Conservation (phyloP, 108 stramenopile genomes). For the Parietichytrium sp. region DNA sequence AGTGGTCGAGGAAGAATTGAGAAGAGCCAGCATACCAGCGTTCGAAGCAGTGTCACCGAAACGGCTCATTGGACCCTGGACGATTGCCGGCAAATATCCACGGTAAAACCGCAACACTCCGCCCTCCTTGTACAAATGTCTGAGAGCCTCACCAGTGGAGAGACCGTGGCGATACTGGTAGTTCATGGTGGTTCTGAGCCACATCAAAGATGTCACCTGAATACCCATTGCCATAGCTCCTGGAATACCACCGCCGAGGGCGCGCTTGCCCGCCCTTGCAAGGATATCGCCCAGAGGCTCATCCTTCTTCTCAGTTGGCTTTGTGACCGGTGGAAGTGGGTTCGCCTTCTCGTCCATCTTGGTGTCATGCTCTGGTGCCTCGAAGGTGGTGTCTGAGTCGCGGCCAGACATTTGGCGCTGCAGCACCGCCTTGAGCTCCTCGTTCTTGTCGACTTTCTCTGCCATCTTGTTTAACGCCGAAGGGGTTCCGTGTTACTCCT, state of each 20-base stretch:
- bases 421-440: slow-evolving; percentile 36
- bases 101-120: slow-evolving; percentile 93
- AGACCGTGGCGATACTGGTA: slow-evolving; percentile 98
- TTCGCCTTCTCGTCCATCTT: background rate
- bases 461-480: too few species aligned
- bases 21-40: slow-evolving; percentile 79
- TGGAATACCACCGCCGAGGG: slow-evolving; percentile 79
- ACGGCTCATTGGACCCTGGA: slow-evolving; percentile 85
- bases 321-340: background rate
- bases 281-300: slow-evolving; percentile 14
- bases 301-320: too few species aligned
- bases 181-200: slow-evolving; percentile 91
- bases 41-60: slow-evolving; percentile 99
- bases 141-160: slow-evolving; percentile 78
- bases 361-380: background rate
- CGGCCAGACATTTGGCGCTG: slow-evolving; percentile 12
- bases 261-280: slow-evolving; percentile 44
- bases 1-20: slow-evolving; percentile 55
- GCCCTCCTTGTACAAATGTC: slow-evolving; percentile 89
- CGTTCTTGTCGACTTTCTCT: too few species aligned
- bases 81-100: slow-evolving; percentile 81
- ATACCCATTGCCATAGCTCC: slow-evolving; percentile 80
- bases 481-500: too few species aligned
- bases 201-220: slow-evolving; percentile 90
- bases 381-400: slow-evolving; percentile 27